Evolutionary conservation across 352 stramenopile species (phyloP).

Genomic region (Phytophthora citrophthora): DNA sequence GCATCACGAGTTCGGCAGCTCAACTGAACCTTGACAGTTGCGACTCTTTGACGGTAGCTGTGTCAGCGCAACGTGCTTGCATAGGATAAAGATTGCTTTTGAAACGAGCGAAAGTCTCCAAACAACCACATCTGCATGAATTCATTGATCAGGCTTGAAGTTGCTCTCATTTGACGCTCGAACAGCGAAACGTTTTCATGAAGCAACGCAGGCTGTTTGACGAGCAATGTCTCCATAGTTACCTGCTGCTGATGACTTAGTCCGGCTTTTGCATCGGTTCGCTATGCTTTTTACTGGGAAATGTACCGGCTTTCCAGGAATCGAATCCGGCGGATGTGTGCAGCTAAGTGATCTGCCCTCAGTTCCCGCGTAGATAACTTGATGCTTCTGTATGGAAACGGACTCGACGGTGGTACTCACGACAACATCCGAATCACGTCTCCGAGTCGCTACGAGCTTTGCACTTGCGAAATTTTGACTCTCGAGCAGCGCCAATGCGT

Average conservation of each 20-base stretch:
- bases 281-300: slow-evolving; percentile 14
- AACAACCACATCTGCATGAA: slow-evolving; percentile 10
- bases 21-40: not conserved
- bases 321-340: slow-evolving; percentile 13
- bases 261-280: not conserved
- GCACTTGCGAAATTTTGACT: slow-evolving; percentile 29
- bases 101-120: too few relatives aligned
- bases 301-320: slow-evolving; percentile 20
- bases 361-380: slow-evolving; percentile 2
- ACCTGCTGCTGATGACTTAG: not conserved
- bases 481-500: slow-evolving; percentile 16
- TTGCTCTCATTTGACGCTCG: not conserved
- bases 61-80: slow-evolving; percentile 11
- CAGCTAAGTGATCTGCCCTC: slow-evolving; percentile 1
- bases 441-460: slow-evolving; percentile 7
- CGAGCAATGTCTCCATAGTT: slow-evolving; percentile 1
- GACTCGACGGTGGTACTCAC: too few relatives aligned
- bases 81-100: slow-evolving; percentile 1
- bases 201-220: slow-evolving; percentile 8
- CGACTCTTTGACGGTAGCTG: not conserved
- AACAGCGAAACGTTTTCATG: slow-evolving; percentile 20
- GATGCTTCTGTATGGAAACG: too few relatives aligned
- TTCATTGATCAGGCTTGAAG: slow-evolving; percentile 3
- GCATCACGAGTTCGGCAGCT: slow-evolving; percentile 5
- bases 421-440: slow-evolving; percentile 27